These are phyloP conservation scores for Linnemannia zychae DNA, from an alignment of 192 early-diverging fungal genomes.

Conservation along the genomic window DNA sequence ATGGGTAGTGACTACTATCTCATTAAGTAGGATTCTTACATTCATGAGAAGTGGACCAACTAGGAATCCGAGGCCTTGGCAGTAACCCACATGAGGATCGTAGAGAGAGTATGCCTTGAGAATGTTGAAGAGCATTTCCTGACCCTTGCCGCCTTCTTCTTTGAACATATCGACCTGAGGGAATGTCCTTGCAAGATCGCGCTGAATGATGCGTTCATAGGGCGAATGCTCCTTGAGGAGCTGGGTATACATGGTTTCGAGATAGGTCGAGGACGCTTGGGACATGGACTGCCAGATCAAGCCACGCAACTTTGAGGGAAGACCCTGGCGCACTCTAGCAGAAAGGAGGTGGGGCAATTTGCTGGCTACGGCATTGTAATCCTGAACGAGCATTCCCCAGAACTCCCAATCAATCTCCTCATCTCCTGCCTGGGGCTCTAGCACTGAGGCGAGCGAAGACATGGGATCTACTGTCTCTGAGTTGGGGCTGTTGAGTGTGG, in stretches of 20 bases:
- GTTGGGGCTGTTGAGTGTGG: constrained; percentile 56
- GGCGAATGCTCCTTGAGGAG: constrained; percentile 82
- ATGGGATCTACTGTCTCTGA: constrained; percentile 52
- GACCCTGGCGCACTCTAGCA: constrained; percentile 79
- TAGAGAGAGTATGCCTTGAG: constrained; percentile 95
- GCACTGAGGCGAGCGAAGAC: constrained; percentile 30
- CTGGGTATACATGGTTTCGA: constrained; percentile 88
- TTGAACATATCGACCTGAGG: constrained; percentile 90
- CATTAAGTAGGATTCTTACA: constrained; percentile 60
- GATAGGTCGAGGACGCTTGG: constrained; percentile 80
- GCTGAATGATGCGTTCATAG: constrained; percentile 91
- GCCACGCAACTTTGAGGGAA: constrained; percentile 89
- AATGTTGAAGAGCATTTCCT: constrained; percentile 88
- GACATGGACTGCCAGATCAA: constrained; percentile 94
- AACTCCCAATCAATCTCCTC: constrained; percentile 79
- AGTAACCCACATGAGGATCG: constrained; percentile 96
- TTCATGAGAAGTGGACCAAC: constrained; percentile 94
- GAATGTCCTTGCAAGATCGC: constrained; percentile 96
- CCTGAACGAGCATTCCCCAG: constrained; percentile 86
- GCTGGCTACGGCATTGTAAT: constrained; percentile 79
- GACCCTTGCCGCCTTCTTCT: constrained; percentile 86
- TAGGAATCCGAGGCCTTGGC: constrained; percentile 97
- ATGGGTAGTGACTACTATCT: too few relatives aligned
- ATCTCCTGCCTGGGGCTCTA: constrained; percentile 39
- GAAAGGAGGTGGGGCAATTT: constrained; percentile 77